These are phyloP conservation scores for Komagataella mondaviorum DNA, from an alignment of 805 yeast species.

Conservation along the genomic window DNA sequence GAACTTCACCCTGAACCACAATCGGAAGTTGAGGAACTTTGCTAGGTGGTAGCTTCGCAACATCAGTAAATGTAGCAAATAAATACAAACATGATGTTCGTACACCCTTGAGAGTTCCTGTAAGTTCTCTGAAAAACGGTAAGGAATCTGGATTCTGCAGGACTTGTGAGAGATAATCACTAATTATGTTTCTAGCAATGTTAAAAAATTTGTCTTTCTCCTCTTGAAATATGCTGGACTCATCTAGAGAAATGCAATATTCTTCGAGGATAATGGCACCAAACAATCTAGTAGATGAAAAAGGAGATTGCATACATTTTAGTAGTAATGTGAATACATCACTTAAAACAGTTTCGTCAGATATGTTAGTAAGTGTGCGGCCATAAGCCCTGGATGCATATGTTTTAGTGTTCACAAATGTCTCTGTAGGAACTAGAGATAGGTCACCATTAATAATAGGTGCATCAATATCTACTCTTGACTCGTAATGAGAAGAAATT, in stretches of 20 bases:
- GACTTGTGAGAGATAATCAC: constrained; percentile 24
- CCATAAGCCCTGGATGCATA: constrained; percentile 73
- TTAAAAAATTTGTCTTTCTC: constrained; percentile 5
- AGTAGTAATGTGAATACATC: constrained; percentile 24
- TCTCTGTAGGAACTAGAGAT: constrained; percentile 65
- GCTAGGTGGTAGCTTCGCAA: constrained; percentile 56
- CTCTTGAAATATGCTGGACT: neutral
- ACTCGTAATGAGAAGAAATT: constrained; percentile 29
- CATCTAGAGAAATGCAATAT: constrained; percentile 26
- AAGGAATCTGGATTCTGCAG: constrained; percentile 17
- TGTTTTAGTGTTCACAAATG: constrained; percentile 61
- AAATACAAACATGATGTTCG: constrained; percentile 81
- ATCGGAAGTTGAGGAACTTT: constrained; percentile 77
- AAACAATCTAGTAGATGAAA: constrained; percentile 71
- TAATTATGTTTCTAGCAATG: constrained; percentile 10
- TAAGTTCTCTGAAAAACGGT: constrained; percentile 67
- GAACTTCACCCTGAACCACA: constrained; percentile 86
- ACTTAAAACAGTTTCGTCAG: constrained; percentile 20
- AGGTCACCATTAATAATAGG: constrained; percentile 90
- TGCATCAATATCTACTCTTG: constrained; percentile 78
- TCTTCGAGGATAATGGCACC: constrained; percentile 61
- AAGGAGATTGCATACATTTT: constrained; percentile 39
- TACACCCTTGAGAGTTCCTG: constrained; percentile 73
- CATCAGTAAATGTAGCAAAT: constrained; percentile 62
- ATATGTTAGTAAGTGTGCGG: constrained; percentile 36